Base-by-base conservation (phyloP, 805 yeast species). In the Saturnispora hagleri region DNA sequence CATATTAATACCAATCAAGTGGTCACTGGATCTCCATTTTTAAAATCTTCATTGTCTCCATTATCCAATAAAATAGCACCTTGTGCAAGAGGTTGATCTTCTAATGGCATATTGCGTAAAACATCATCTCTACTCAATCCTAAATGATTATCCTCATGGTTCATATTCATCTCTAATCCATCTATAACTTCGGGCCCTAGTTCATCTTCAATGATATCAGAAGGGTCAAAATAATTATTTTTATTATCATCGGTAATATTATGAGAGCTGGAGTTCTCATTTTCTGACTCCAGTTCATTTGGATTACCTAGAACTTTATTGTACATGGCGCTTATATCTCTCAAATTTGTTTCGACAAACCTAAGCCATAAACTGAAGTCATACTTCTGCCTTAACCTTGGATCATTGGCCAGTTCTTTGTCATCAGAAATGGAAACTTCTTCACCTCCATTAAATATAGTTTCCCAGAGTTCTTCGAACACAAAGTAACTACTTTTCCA, bases 301-400 rank as follows among this genome's bases (percentile, higher is more conserved):
- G 69, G 69, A 51, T 80, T 77, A 3, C 83, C 84, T 31, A 79
- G 62, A 3, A 79, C 81, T 27, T 76, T 80, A 61, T 77, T 79
- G 59, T 79, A 78, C 65, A 77, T 72, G 48, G 77, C 79, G 54
- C 81, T 69, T 10, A 81, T 76, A 50, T 76, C 76, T 48, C 76
- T 69, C 43, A 79, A 62, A 18, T 74, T 68, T 9, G 73, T 76
- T 45, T 72, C 70, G 24, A 77, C 75, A 62, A 76, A 79, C 66
- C 74, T 72, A 34, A 70, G 71, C 84, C 84, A 79, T 22, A 56
- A 52, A 15, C 60, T 45, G 47, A 67, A 66, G 24, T 53, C 46
- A 5, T 53, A 52, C 22, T 50, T 53, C 26, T 51, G 51, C 38
- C 44, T 55, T n/a, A 49, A 43, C 20, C 31, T 43, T 17, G 27